Percentiles rank a stretch among this genome's conserved stretches.
These are phyloP conservation scores for Talaromyces nanjingensis DNA, from an alignment of 495 filamentous ascomycete genomes.

Conservation along the genomic window DNA sequence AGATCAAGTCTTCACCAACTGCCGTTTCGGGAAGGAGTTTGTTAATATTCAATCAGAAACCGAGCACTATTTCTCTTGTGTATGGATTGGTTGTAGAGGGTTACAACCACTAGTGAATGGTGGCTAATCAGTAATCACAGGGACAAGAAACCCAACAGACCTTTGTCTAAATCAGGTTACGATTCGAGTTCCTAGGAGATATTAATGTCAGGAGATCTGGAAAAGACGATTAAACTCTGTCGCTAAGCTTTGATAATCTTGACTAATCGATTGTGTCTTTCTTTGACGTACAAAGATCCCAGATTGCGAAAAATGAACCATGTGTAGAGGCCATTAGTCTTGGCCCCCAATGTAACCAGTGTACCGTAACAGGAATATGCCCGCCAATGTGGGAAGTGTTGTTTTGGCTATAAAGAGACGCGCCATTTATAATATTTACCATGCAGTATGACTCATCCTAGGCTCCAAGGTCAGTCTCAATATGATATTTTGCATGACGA, in stretches of 20 bases:
- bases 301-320: background rate
- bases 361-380: constrained; percentile 1
- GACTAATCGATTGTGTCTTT: background rate
- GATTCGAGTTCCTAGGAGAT: background rate
- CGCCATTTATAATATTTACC: background rate
- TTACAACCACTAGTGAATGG: background rate
- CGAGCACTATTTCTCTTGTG: background rate
- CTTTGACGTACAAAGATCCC: no score
- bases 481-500: background rate
- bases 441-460: background rate
- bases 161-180: background rate
- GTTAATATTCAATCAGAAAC: background rate
- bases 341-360: constrained; percentile 1
- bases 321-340: background rate
- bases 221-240: background rate
- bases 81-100: background rate
- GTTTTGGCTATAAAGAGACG: background rate
- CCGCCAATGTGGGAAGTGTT: background rate
- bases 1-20: background rate
- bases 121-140: background rate
- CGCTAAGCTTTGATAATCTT: background rate
- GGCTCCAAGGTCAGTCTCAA: background rate
- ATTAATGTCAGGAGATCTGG: background rate
- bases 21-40: background rate
- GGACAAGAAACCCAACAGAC: background rate